Percentiles rank a stretch among this genome's conserved stretches.
phyloP scores from a whole-genome alignment of 2,329 filamentous ascomycete species.

The Alternaria viburni region DNA sequence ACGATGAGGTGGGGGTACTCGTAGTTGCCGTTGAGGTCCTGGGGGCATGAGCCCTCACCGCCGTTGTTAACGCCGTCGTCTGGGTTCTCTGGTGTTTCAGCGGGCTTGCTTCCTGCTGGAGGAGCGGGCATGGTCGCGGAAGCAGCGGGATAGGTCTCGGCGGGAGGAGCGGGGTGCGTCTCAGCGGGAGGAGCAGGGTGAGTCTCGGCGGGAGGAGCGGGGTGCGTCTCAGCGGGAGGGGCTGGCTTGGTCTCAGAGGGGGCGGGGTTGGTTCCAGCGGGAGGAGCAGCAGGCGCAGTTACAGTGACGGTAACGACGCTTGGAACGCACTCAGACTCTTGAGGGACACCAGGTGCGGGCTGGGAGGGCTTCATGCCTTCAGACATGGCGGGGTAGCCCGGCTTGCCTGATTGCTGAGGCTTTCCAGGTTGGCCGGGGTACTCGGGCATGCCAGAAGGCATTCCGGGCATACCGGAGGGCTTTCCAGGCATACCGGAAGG shows the following conservation, averaged over 20 bases:
- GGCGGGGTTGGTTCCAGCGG: neutral
- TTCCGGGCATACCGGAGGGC: neutral
- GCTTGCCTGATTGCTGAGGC: neutral
- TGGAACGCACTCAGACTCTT: neutral
- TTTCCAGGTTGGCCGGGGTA: neutral
- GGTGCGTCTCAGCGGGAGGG: neutral
- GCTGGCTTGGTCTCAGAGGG: neutral
- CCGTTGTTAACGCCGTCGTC: neutral
- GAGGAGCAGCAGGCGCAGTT: neutral
- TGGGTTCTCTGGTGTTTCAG: neutral
- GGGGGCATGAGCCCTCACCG: slow-evolving; percentile 19
- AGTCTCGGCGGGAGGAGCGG: neutral
- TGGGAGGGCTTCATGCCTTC: neutral
- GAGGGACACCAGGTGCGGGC: neutral
- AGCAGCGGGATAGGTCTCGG: neutral
- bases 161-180: no score
- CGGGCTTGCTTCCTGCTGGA: neutral
- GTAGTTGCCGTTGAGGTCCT: slow-evolving; percentile 32
- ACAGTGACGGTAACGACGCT: neutral
- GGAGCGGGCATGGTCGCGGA: neutral
- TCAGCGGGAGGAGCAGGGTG: no score
- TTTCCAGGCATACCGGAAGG: neutral
- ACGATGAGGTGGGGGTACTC: slow-evolving; percentile 62
- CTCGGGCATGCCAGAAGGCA: neutral
- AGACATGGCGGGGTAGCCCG: neutral